Conservation (phyloP, 352 stramenopile genomes). For the Halophytophthora polymorphica region DNA sequence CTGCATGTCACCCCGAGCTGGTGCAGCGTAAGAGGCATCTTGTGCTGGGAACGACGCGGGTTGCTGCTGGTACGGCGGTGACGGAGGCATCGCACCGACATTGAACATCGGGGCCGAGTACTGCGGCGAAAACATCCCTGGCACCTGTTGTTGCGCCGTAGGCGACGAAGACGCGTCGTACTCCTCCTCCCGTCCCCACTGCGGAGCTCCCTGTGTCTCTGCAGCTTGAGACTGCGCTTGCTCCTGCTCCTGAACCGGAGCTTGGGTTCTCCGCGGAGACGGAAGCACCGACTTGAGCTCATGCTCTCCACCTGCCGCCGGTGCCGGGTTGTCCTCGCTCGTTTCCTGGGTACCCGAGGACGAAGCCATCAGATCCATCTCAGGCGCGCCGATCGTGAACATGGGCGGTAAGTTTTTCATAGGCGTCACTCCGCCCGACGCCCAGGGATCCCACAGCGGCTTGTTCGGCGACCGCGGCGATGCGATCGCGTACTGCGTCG, state of each 20-base stretch:
- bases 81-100: constrained; percentile 16
- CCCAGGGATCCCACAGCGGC: constrained; percentile 48
- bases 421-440: constrained; percentile 27
- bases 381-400: constrained; percentile 29
- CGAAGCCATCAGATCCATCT: constrained; percentile 21
- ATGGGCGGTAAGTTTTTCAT: constrained; percentile 35
- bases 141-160: constrained; percentile 1
- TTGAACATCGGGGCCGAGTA: constrained; percentile 17
- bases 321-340: neutral
- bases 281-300: constrained; percentile 34
- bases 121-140: constrained; percentile 7
- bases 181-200: constrained; percentile 5
- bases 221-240: constrained; percentile 8
- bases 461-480: constrained; percentile 29
- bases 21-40: constrained; percentile 6
- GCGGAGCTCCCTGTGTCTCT: neutral
- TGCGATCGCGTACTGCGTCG: constrained; percentile 17
- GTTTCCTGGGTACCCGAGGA: constrained; percentile 11
- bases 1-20: constrained; percentile 10
- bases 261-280: constrained; percentile 21
- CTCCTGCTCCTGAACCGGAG: constrained; percentile 2
- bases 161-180: constrained; percentile 1
- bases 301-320: constrained; percentile 21
- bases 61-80: constrained; percentile 9
- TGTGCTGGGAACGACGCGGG: constrained; percentile 4